Conservation (phyloP, 441 rosid genomes). For the Erodium texanum region DNA sequence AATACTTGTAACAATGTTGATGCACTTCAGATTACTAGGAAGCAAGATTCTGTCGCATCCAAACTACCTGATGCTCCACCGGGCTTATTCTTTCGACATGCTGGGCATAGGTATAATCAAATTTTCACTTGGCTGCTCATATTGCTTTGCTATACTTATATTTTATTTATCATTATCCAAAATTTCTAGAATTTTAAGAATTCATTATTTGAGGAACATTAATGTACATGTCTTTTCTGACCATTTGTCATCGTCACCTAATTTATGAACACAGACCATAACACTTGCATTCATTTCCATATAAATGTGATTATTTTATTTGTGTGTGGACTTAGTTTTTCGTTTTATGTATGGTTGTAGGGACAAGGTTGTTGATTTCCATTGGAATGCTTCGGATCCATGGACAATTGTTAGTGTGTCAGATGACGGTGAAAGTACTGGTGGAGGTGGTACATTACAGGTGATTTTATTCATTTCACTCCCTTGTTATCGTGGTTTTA, state of each 20-base stretch:
- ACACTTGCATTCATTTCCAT: too few species aligned
- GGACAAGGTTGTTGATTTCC: conserved; percentile 97
- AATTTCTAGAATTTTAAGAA: neutral
- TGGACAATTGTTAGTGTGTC: conserved; percentile 98
- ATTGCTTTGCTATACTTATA: too few species aligned
- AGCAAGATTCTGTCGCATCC: conserved; percentile 39
- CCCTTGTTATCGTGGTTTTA: neutral
- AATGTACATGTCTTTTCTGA: neutral
- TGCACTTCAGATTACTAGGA: conserved; percentile 60
- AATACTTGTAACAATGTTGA: neutral
- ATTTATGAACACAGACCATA: too few species aligned
- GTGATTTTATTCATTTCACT: conserved; percentile 23
- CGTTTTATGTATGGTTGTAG: conserved; percentile 25
- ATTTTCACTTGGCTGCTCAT: neutral
- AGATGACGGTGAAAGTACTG: conserved; percentile 87
- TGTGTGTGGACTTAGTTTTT: neutral
- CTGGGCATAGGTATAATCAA: conserved; percentile 73
- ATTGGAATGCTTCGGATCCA: conserved; percentile 84
- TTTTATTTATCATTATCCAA: neutral
- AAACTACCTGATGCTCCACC: conserved; percentile 52
- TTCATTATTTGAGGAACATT: neutral
- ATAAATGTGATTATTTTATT: neutral
- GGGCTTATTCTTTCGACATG: conserved; percentile 96
- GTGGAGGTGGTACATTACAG: conserved; percentile 98
- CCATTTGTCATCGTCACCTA: neutral